phyloP scores from a whole-genome alignment of 2,329 filamentous ascomycete species.

The Alternaria triticina region DNA sequence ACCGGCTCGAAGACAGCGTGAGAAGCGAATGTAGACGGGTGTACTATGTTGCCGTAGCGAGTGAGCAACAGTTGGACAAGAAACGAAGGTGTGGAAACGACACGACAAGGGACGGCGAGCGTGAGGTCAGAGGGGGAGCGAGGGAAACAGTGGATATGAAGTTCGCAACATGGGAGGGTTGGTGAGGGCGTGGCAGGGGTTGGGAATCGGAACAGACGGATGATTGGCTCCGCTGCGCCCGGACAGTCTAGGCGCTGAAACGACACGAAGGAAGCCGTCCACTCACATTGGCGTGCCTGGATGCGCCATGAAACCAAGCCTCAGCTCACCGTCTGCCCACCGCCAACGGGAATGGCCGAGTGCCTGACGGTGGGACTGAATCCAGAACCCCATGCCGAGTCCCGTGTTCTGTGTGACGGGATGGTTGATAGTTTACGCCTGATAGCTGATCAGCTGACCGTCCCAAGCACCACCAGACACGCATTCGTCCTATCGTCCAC shows the following conservation, averaged over 20 bases:
- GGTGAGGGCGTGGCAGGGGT: slow-evolving; percentile 8
- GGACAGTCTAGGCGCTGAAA: slow-evolving; percentile 28
- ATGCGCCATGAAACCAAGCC: slow-evolving; percentile 33
- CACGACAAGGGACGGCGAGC: slow-evolving; percentile 16
- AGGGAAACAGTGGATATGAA: slow-evolving; percentile 37
- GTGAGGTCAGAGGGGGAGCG: slow-evolving; percentile 24
- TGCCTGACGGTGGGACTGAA: neutral
- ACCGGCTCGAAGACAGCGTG: slow-evolving; percentile 3
- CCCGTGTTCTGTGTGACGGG: neutral
- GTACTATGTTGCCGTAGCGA: slow-evolving; percentile 40
- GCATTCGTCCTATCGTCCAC: neutral
- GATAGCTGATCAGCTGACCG: neutral
- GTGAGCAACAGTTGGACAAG: slow-evolving; percentile 40
- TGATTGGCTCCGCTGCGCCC: slow-evolving; percentile 25
- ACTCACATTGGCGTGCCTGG: slow-evolving; percentile 33
- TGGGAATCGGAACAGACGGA: slow-evolving; percentile 2
- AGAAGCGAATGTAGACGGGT: slow-evolving; percentile 21
- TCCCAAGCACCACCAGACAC: neutral
- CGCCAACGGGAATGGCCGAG: slow-evolving; percentile 8
- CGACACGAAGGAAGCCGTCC: slow-evolving; percentile 19
- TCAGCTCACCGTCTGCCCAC: slow-evolving; percentile 9
- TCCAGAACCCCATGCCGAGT: neutral
- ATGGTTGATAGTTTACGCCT: neutral
- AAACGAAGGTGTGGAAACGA: slow-evolving; percentile 33
- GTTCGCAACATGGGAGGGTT: slow-evolving; percentile 9